Base-by-base conservation (phyloP, 2,329 filamentous ascomycete species). In the Fusarium vanettenii region DNA sequence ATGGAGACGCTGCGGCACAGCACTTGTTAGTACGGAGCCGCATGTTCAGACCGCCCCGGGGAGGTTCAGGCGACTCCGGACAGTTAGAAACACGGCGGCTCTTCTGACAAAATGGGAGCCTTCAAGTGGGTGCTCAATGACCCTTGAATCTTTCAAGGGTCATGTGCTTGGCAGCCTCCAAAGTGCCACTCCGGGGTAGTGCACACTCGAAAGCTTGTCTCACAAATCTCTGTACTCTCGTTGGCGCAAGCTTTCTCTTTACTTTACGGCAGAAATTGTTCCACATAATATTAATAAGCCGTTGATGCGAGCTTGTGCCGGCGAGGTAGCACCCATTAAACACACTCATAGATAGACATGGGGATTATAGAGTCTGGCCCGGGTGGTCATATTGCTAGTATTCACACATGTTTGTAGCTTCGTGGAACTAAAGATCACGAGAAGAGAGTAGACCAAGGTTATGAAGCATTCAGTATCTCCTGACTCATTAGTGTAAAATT, bases 61-160 rank as follows among this genome's bases (percentile, higher is more conserved):
- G 71, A 4, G n/a, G 13, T 41, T 74, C 62, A 57, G 64, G 7
- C 25, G 45, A 69, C 67, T 74, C 71, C 71, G 56, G 52, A 33
- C 8, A 29, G 25, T 13, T 27, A 29, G 27, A 18, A 31, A 16
- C 18, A 27, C 14, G 27, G 14, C 27, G 52, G 31, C 18, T 25
- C 29, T 56, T 35, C n/a, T 4, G 2, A n/a, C 2, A 4, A n/a
- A 10, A 41, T 11, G 37, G 18, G 37, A 41, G 37, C 37, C 37
- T 41, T 18, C 14, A 37, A 37, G 41, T 43, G 41, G 41, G 13
- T 43, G 41, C n/a, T 4, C 13, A 8, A 3, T 11, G n/a, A 22
- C n/a, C n/a, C n/a, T 22, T 43, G n/a, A 13, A 22, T 43, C 6
- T 14, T 22, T 14, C 35, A 20, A 43, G n/a, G 41, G 41, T 45